Conservation (phyloP, 2,329 filamentous ascomycete species). For the Magnaporthiopsis incrustans region DNA sequence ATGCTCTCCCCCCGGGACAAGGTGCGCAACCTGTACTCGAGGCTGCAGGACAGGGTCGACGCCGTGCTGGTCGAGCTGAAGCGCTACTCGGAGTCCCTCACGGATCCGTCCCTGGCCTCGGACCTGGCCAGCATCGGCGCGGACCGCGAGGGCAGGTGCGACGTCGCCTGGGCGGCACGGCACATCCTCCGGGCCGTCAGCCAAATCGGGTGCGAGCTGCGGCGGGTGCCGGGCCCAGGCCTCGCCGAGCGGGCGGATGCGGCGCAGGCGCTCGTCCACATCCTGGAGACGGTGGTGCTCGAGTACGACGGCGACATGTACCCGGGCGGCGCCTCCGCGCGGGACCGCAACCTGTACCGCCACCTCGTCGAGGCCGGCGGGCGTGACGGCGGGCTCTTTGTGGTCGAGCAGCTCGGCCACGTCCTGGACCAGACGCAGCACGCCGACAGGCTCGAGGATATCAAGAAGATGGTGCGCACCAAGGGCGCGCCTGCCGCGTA, state of each 20-base stretch:
- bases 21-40: slow-evolving; percentile 38
- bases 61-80: slow-evolving; percentile 38
- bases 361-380: slow-evolving; percentile 33
- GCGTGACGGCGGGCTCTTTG: slow-evolving; percentile 28
- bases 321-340: slow-evolving; percentile 16
- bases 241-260: slow-evolving; percentile 33
- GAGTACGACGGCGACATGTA: slow-evolving; percentile 30
- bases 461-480: slow-evolving; percentile 13
- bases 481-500: slow-evolving; percentile 4
- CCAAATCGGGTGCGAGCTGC: slow-evolving; percentile 35
- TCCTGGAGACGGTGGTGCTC: slow-evolving; percentile 36
- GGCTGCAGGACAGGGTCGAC: slow-evolving; percentile 38
- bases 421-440: slow-evolving; percentile 37
- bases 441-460: slow-evolving; percentile 26
- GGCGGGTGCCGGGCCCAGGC: slow-evolving; percentile 22
- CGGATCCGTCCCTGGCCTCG: neutral
- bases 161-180: slow-evolving; percentile 40
- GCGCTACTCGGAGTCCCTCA: slow-evolving; percentile 18
- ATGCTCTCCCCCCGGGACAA: slow-evolving; percentile 35
- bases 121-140: neutral
- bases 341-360: slow-evolving; percentile 38
- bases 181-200: slow-evolving; percentile 35
- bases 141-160: slow-evolving; percentile 23
- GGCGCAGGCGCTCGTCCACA: slow-evolving; percentile 38
- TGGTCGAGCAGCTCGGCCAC: slow-evolving; percentile 33